phyloP scores from a whole-genome alignment of 495 filamentous ascomycete species.

The Xylaria acuta region DNA sequence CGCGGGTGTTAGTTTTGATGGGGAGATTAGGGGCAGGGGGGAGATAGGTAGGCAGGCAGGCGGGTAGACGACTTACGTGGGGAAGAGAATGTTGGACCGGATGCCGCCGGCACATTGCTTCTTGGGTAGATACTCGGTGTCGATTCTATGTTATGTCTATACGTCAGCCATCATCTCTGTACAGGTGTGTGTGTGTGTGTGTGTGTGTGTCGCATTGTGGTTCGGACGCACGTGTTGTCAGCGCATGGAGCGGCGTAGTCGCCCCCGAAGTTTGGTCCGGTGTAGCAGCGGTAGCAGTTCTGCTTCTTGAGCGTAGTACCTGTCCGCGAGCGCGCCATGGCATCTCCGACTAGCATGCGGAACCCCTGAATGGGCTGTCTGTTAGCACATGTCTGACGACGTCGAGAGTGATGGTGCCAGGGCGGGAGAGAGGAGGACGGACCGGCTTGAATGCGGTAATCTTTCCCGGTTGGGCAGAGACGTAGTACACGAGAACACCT shows the following conservation, averaged over 20 bases:
- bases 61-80: conserved; percentile 44
- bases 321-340: conserved; percentile 46
- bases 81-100: conserved; percentile 60
- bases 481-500: conserved; percentile 61
- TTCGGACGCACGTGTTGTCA: conserved; percentile 38
- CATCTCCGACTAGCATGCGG: conserved; percentile 61
- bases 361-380: conserved; percentile 46
- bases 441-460: conserved; percentile 62
- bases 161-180: conserved; percentile 18
- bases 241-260: conserved; percentile 52
- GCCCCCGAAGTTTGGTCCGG: conserved; percentile 56
- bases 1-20: not conserved
- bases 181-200: not conserved
- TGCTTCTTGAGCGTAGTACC: conserved; percentile 48
- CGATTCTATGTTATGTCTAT: conserved; percentile 35
- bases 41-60: not conserved
- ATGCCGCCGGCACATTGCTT: conserved; percentile 55
- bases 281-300: conserved; percentile 59
- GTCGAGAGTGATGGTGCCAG: not conserved
- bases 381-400: not conserved
- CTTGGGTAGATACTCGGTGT: conserved; percentile 48
- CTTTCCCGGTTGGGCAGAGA: conserved; percentile 56
- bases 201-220: not conserved
- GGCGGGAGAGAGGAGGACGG: conserved; percentile 23
- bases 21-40: not conserved